Evolutionary conservation across 768 basidiomycete species (phyloP).

Genomic region (Gloeophyllum trabeum): DNA sequence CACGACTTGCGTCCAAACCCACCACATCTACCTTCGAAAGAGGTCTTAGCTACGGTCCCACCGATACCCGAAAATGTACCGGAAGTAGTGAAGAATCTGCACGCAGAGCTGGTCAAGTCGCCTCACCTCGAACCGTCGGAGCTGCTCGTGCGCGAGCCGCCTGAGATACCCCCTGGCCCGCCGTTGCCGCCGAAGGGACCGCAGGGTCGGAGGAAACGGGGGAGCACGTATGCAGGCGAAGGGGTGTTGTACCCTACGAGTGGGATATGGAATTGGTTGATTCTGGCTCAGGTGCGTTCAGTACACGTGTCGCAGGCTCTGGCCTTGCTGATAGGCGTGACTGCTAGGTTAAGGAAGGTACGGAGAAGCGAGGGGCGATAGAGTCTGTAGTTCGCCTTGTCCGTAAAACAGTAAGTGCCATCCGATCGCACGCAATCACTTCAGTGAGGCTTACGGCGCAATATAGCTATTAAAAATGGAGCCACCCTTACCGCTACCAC

Average conservation of each 20-base stretch:
- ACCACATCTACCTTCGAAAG: slow-evolving; percentile 15
- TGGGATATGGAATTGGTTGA: slow-evolving; percentile 69
- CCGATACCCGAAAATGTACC: slow-evolving; percentile 46
- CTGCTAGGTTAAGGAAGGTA: slow-evolving; percentile 83
- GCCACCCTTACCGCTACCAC: slow-evolving; percentile 50
- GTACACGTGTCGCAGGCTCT: not conserved
- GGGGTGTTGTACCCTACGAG: slow-evolving; percentile 37
- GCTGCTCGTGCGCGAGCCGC: slow-evolving; percentile 42
- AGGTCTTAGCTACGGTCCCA: slow-evolving; percentile 11
- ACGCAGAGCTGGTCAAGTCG: slow-evolving; percentile 42
- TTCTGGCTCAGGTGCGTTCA: slow-evolving; percentile 55
- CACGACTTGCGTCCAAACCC: slow-evolving; percentile 15
- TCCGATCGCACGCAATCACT: no score
- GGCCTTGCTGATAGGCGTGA: not conserved
- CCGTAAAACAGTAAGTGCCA: slow-evolving; percentile 51
- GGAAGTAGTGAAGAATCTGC: slow-evolving; percentile 37
- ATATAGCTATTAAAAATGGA: slow-evolving; percentile 48
- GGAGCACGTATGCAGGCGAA: slow-evolving; percentile 57
- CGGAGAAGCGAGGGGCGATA: slow-evolving; percentile 68
- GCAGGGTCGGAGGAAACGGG: slow-evolving; percentile 53
- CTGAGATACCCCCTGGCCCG: slow-evolving; percentile 41
- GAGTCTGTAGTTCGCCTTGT: slow-evolving; percentile 63
- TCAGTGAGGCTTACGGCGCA: no score
- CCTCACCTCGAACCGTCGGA: slow-evolving; percentile 59
- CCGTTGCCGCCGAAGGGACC: no score